phyloP scores from a whole-genome alignment of 345 rosid genomes.

The Fremontodendron californicum region DNA sequence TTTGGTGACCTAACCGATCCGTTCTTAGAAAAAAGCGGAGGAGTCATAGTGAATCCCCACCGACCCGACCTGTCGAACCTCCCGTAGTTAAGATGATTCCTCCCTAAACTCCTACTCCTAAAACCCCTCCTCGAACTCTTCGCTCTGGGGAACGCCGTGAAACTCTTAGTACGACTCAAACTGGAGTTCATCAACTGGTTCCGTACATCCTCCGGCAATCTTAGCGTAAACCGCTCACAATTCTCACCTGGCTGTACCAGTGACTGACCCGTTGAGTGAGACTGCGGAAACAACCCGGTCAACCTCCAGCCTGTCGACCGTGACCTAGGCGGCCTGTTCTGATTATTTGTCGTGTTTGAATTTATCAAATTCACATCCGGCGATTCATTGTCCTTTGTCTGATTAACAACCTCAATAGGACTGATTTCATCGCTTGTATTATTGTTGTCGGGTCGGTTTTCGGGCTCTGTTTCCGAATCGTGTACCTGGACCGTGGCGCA shows the following conservation, averaged over 20 bases:
- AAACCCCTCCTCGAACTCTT: constrained; percentile 57
- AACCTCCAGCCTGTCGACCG: constrained; percentile 63
- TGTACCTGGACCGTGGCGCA: constrained; percentile 16
- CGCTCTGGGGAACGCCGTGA: constrained; percentile 45
- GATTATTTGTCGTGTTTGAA: constrained; percentile 23
- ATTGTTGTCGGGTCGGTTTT: constrained; percentile 17
- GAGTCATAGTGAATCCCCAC: constrained; percentile 36
- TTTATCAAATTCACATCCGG: constrained; percentile 27
- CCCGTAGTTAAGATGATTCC: constrained; percentile 36
- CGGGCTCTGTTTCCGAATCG: constrained; percentile 24
- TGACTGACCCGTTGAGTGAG: constrained; percentile 50
- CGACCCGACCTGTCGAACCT: constrained; percentile 30
- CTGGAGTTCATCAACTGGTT: constrained; percentile 34
- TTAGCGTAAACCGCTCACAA: constrained; percentile 61
- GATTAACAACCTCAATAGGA: constrained; percentile 5
- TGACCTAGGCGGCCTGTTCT: constrained; percentile 44
- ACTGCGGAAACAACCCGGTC: constrained; percentile 38
- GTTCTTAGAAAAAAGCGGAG: constrained; percentile 34
- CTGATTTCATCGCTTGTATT: not conserved
- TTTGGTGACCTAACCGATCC: constrained; percentile 31
- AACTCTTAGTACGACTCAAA: constrained; percentile 39
- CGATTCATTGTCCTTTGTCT: constrained; percentile 18
- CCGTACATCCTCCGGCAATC: constrained; percentile 64
- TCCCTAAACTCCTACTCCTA: constrained; percentile 44
- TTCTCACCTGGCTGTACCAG: constrained; percentile 50